Conservation (phyloP, 805 yeast species). For the Maudiozyma bulderi region DNA sequence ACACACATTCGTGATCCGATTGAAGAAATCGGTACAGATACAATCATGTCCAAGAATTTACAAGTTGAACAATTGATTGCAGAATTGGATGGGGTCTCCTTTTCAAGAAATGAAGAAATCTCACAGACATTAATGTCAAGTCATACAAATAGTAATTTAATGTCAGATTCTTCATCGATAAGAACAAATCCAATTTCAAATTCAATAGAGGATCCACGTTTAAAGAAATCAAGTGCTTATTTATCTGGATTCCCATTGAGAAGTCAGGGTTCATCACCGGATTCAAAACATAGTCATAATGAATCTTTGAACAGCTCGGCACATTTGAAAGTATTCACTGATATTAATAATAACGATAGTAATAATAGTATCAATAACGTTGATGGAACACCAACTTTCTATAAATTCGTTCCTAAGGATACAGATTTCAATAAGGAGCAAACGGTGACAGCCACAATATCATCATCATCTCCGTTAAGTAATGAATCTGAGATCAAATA, state of each 20-base stretch:
- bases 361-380: not conserved
- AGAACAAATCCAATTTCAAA: not conserved
- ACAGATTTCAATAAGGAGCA: not conserved
- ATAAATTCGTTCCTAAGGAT: conserved; percentile 10
- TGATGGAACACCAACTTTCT: conserved; percentile 19
- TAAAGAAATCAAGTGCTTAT: conserved; percentile 29
- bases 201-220: not conserved
- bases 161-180: not conserved
- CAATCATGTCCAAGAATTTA: conserved; percentile 13
- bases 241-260: conserved; percentile 20
- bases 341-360: not conserved
- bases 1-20: too few species aligned
- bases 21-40: not conserved
- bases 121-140: not conserved
- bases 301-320: not conserved
- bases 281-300: not conserved
- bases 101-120: conserved; percentile 17
- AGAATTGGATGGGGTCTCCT: conserved; percentile 22
- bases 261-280: not conserved
- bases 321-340: not conserved
- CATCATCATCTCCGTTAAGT: too few species aligned
- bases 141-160: not conserved
- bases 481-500: conserved; percentile 10
- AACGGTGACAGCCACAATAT: not conserved
- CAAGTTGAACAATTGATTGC: conserved; percentile 26